phyloP scores from a whole-genome alignment of 768 basidiomycete genomes.

The Leccinum rimulosum region DNA sequence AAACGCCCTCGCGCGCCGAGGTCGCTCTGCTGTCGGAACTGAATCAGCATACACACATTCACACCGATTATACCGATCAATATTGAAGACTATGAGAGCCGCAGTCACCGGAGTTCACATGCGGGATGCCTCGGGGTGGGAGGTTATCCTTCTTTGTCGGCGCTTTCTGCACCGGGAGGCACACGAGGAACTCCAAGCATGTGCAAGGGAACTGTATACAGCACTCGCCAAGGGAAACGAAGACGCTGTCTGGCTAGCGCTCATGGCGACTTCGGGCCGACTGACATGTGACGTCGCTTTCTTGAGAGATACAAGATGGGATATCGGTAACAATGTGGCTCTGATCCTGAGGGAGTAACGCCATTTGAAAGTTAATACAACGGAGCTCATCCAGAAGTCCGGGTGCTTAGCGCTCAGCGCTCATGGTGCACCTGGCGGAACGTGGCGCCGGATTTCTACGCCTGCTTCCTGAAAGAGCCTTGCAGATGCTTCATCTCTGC shows the following conservation, averaged over 20 bases:
- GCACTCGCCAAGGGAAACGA: slow-evolving; percentile 60
- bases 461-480: slow-evolving; percentile 76
- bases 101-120: slow-evolving; percentile 65
- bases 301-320: slow-evolving; percentile 58
- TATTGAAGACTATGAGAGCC: slow-evolving; percentile 70
- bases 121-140: slow-evolving; percentile 75
- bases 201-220: slow-evolving; percentile 62
- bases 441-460: slow-evolving; percentile 72
- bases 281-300: slow-evolving; percentile 45
- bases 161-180: slow-evolving; percentile 67
- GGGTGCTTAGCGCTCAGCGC: neutral
- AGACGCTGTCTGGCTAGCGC: slow-evolving; percentile 83
- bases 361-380: slow-evolving; percentile 1
- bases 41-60: slow-evolving; percentile 78
- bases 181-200: slow-evolving; percentile 72
- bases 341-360: slow-evolving; percentile 31
- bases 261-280: slow-evolving; percentile 52
- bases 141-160: slow-evolving; percentile 71
- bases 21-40: slow-evolving; percentile 49
- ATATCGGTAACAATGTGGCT: slow-evolving; percentile 45
- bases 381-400: slow-evolving; percentile 1
- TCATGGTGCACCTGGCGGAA: slow-evolving; percentile 39
- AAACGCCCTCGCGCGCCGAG: slow-evolving; percentile 64
- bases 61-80: slow-evolving; percentile 74
- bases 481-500: slow-evolving; percentile 83